These are phyloP conservation scores for Diaporthe ilicicola DNA, from an alignment of 2,329 filamentous ascomycete genomes.

Conservation along the genomic window DNA sequence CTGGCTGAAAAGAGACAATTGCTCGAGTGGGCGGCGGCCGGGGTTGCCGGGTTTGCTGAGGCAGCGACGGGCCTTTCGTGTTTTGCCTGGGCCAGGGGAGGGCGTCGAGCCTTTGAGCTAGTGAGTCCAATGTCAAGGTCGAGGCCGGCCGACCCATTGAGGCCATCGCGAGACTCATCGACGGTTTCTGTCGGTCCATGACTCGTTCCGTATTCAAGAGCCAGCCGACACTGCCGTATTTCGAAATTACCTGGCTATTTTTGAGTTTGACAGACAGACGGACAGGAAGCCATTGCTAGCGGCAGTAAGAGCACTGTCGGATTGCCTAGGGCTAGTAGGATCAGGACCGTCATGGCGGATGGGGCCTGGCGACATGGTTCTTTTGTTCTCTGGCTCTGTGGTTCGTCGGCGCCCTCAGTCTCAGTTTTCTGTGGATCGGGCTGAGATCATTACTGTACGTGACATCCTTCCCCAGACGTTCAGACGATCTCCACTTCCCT, in stretches of 20 bases:
- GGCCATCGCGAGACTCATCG: constrained; percentile 1
- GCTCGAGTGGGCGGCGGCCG: not conserved
- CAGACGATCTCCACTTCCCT: constrained; percentile 13
- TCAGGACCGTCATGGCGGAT: not conserved
- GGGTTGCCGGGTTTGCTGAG: not conserved
- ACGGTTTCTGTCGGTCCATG: not conserved
- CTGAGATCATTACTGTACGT: not conserved
- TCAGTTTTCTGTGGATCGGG: not conserved
- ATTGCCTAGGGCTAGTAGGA: not conserved
- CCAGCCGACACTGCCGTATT: constrained; percentile 7
- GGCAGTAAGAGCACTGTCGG: not conserved
- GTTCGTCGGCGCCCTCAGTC: not conserved
- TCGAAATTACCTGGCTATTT: constrained; percentile 14
- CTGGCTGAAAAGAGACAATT: not conserved
- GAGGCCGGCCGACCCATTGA: not conserved
- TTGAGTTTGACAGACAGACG: constrained; percentile 7
- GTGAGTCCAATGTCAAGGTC: not conserved
- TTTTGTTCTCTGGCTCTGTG: not conserved
- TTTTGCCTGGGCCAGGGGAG: not conserved
- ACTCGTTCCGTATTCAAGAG: not conserved
- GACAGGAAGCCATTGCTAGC: too few relatives aligned
- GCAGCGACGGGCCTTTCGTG: not conserved
- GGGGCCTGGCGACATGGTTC: not conserved
- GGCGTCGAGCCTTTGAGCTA: not conserved
- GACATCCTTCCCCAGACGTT: constrained; percentile 12